Evolutionary conservation across 2,329 filamentous ascomycete genomes (phyloP).

Genomic region (Coleophoma crateriformis): DNA sequence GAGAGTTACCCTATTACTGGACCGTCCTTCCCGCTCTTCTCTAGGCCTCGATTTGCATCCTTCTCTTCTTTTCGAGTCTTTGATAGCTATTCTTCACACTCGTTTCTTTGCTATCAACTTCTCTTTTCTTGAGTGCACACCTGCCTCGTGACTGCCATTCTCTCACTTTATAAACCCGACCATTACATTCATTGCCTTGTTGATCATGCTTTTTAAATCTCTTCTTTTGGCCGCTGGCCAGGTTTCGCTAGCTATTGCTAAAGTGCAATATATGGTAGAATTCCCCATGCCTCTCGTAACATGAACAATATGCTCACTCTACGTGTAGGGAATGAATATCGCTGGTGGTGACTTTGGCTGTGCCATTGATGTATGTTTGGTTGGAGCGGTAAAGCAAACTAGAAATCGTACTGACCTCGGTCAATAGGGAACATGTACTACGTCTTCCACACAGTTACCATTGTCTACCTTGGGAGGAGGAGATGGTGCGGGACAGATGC

Average conservation of each 20-base stretch:
- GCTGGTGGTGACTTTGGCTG: conserved; percentile 43
- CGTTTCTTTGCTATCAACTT: neutral
- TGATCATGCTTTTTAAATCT: conserved; percentile 10
- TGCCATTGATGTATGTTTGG: conserved; percentile 27
- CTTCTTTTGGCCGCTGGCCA: conserved; percentile 5
- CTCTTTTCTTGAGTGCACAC: too few relatives aligned
- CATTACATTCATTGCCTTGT: conserved; percentile 4
- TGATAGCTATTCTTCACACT: neutral
- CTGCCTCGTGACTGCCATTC: neutral
- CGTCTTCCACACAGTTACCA: conserved; percentile 6
- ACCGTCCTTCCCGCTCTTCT: too few relatives aligned
- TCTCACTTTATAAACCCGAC: neutral
- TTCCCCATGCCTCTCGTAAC: neutral
- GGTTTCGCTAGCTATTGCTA: conserved; percentile 7
- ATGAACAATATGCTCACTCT: neutral
- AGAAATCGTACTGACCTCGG: neutral
- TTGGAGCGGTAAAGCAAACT: neutral
- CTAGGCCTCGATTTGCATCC: too few relatives aligned
- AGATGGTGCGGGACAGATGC: conserved; percentile 21
- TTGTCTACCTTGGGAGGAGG: conserved; percentile 8
- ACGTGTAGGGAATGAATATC: conserved; percentile 30
- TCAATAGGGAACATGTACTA: conserved; percentile 15
- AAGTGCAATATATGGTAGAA: conserved; percentile 15
- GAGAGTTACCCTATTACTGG: too few relatives aligned
- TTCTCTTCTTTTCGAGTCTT: too few relatives aligned